A percentile compares a stretch with the other conserved stretches of the same genome.
These are phyloP conservation scores for Melocanna baccifera DNA, from an alignment of 176 grass and related monocot species.

Conservation along the genomic window DNA sequence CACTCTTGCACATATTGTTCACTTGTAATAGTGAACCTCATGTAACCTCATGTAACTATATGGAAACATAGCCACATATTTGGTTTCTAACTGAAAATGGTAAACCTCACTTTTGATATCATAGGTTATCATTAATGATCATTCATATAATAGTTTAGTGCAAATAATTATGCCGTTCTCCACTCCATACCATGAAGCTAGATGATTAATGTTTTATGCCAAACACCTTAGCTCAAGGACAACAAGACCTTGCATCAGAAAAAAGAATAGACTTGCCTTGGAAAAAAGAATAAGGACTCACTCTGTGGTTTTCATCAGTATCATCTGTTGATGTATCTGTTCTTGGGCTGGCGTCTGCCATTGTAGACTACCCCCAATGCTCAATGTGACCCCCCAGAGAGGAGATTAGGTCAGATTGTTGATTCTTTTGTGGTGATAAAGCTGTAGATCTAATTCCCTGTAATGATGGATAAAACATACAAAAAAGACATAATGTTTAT, in stretches of 20 bases:
- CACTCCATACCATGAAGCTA: constrained; percentile 20
- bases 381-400: constrained; percentile 18
- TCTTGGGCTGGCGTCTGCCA: constrained; percentile 90
- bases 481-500: constrained; percentile 9
- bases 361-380: constrained; percentile 38
- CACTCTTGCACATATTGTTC: background rate
- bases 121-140: constrained; percentile 1
- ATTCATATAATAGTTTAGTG: background rate
- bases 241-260: background rate
- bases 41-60: constrained; percentile 1
- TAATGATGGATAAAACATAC: constrained; percentile 2
- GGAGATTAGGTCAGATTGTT: background rate
- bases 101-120: background rate
- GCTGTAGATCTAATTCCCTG: constrained; percentile 12
- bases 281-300: constrained; percentile 23
- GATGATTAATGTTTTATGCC: background rate
- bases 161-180: background rate
- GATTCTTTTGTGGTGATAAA: constrained; percentile 20
- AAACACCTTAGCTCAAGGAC: constrained; percentile 3
- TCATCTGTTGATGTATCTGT: constrained; percentile 97
- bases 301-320: constrained; percentile 64
- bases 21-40: background rate
- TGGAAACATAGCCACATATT: constrained; percentile 8
- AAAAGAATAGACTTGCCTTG: background rate
- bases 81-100: constrained; percentile 11